Conservation (phyloP, 164 flowering plant species). For the Stephania cephalantha region DNA sequence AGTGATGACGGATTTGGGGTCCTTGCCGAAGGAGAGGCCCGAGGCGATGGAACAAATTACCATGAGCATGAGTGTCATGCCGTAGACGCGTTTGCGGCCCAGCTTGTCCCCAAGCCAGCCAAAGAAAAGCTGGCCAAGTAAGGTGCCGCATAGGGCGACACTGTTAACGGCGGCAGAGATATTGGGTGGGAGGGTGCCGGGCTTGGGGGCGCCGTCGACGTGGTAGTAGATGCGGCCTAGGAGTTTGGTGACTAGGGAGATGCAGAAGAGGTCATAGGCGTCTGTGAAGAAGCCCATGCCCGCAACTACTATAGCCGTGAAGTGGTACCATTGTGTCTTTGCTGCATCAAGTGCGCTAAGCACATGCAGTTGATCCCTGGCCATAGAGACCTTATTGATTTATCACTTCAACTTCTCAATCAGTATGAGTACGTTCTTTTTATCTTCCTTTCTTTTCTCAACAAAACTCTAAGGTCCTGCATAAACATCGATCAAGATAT, state of each 20-base stretch:
- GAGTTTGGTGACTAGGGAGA: too few relatives aligned
- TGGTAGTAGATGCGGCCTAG: background rate
- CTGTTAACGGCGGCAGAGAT: slow-evolving; percentile 8
- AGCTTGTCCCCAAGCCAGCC: slow-evolving; percentile 18
- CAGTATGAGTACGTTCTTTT: too few relatives aligned
- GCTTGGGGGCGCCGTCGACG: slow-evolving; percentile 5
- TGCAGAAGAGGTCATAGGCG: too few relatives aligned
- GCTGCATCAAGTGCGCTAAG: too few relatives aligned
- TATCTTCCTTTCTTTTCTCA: too few relatives aligned
- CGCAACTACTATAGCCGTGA: too few relatives aligned
- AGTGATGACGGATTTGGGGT: background rate
- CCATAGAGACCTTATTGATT: too few relatives aligned
- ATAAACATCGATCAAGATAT: too few relatives aligned
- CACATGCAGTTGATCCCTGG: too few relatives aligned
- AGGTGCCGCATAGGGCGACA: slow-evolving; percentile 12
- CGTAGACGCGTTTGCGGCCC: slow-evolving; percentile 14
- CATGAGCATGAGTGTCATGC: slow-evolving; percentile 13
- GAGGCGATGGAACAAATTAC: slow-evolving; percentile 6
- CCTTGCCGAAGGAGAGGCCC: slow-evolving; percentile 3
- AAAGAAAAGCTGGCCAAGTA: slow-evolving; percentile 13
- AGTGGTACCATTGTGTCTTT: background rate
- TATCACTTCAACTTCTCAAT: too few relatives aligned
- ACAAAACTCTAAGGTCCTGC: too few relatives aligned
- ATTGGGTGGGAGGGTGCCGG: slow-evolving; percentile 6
- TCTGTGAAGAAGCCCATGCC: too few relatives aligned